Conservation (phyloP, 768 basidiomycete species). For the Leucocoprinus leucothites region DNA sequence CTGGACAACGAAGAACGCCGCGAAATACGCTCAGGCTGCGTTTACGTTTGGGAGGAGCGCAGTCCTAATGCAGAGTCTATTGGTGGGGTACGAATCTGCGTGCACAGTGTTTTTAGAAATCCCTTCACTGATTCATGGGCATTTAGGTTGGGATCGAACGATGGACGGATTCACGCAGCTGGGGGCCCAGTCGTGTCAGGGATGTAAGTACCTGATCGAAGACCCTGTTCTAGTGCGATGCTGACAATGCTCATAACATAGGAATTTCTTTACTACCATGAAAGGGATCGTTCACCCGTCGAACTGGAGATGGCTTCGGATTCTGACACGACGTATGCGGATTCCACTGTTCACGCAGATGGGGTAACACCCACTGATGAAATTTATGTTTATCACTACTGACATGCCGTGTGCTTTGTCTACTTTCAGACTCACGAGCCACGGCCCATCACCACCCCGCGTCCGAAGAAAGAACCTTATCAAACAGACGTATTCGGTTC, state of each 20-base stretch:
- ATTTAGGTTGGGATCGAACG: slow-evolving; percentile 70
- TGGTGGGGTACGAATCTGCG: slow-evolving; percentile 43
- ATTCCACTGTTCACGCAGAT: not conserved
- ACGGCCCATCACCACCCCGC: slow-evolving; percentile 12
- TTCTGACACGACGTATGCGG: slow-evolving; percentile 46
- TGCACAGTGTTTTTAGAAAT: not conserved
- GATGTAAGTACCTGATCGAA: slow-evolving; percentile 47
- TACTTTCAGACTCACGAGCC: slow-evolving; percentile 10
- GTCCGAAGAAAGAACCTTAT: slow-evolving; percentile 47
- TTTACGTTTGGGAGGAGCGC: slow-evolving; percentile 85
- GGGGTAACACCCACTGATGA: not conserved
- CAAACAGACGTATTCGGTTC: slow-evolving; percentile 82
- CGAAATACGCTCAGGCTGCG: slow-evolving; percentile 63
- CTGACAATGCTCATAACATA: slow-evolving; percentile 21
- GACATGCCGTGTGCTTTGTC: not conserved
- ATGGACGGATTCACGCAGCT: slow-evolving; percentile 78
- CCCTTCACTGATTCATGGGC: slow-evolving; percentile 11
- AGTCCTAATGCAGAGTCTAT: slow-evolving; percentile 63
- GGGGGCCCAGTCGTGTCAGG: slow-evolving; percentile 78
- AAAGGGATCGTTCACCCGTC: slow-evolving; percentile 49
- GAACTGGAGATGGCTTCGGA: slow-evolving; percentile 48
- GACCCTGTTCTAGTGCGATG: not conserved
- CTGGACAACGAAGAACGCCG: slow-evolving; percentile 76
- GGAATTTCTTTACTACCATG: slow-evolving; percentile 79
- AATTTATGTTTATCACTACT: not conserved